Percentiles rank a stretch among this genome's conserved stretches.
Evolutionary conservation across 2,329 filamentous ascomycete species (phyloP).

Genomic region (Daldinia sp.): DNA sequence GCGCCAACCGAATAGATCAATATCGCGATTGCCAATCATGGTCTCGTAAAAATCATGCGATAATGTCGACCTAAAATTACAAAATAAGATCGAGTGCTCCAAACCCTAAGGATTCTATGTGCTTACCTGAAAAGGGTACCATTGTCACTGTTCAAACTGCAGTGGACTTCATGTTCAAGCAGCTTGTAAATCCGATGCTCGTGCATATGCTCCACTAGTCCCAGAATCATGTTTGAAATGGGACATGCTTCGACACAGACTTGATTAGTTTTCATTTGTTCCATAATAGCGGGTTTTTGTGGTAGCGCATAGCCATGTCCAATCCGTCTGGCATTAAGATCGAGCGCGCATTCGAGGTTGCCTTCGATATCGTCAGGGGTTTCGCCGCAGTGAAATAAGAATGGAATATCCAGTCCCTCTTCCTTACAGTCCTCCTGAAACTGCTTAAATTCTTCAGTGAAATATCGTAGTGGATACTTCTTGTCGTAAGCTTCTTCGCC

Average conservation of each 20-base stretch:
- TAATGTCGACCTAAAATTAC: slow-evolving; percentile 69
- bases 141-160: slow-evolving; percentile 81
- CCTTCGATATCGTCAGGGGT: slow-evolving; percentile 75
- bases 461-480: slow-evolving; percentile 64
- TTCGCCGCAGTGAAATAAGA: slow-evolving; percentile 82
- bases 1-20: slow-evolving; percentile 78
- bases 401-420: slow-evolving; percentile 70
- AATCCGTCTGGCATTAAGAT: slow-evolving; percentile 75
- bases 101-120: background rate
- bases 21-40: slow-evolving; percentile 75
- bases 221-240: slow-evolving; percentile 81
- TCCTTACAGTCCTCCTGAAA: slow-evolving; percentile 61
- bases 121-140: slow-evolving; percentile 76
- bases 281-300: slow-evolving; percentile 74
- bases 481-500: slow-evolving; percentile 65
- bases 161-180: slow-evolving; percentile 78
- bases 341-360: slow-evolving; percentile 76
- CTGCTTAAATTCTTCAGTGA: slow-evolving; percentile 61
- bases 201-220: slow-evolving; percentile 72
- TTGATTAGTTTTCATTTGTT: slow-evolving; percentile 70
- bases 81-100: slow-evolving; percentile 12
- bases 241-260: slow-evolving; percentile 82
- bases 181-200: slow-evolving; percentile 77
- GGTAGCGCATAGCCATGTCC: slow-evolving; percentile 79
- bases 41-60: slow-evolving; percentile 84